Percentiles rank a stretch among this genome's conserved stretches.
Evolutionary conservation across 148 eudicot species (phyloP).

Genomic region (Chenopodium formosanum): DNA sequence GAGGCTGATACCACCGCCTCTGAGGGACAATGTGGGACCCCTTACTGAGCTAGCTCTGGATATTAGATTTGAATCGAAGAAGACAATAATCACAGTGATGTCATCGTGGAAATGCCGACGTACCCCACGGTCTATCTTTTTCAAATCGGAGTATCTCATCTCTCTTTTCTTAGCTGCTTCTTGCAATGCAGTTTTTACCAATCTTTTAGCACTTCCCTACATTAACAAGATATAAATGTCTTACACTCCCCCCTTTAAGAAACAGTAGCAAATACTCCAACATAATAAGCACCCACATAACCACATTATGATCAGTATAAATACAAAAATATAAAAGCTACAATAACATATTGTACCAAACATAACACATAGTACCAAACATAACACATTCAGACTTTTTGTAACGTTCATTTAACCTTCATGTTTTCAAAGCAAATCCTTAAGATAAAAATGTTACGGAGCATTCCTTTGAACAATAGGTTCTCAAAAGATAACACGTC

Average conservation of each 20-base stretch:
- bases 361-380: no score
- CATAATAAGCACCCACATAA: background rate
- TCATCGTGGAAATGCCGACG: conserved; percentile 71
- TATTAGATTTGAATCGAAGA: conserved; percentile 53
- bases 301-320: background rate
- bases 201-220: conserved; percentile 60
- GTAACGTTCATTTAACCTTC: no score
- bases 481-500: background rate
- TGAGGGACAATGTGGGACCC: conserved; percentile 50
- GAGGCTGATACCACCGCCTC: conserved; percentile 48
- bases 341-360: background rate
- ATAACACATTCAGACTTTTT: no score
- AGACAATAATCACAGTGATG: conserved; percentile 54
- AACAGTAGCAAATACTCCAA: background rate
- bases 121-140: conserved; percentile 65
- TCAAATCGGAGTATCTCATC: conserved; percentile 70
- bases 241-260: background rate
- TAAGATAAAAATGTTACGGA: background rate
- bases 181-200: conserved; percentile 53
- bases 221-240: conserved; percentile 6
- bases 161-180: conserved; percentile 73
- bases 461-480: no score
- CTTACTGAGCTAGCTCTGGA: conserved; percentile 41
- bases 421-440: no score
- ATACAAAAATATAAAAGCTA: background rate